These are phyloP conservation scores for Podila verticillata DNA, from an alignment of 192 early-diverging fungal genomes.

Conservation along the genomic window DNA sequence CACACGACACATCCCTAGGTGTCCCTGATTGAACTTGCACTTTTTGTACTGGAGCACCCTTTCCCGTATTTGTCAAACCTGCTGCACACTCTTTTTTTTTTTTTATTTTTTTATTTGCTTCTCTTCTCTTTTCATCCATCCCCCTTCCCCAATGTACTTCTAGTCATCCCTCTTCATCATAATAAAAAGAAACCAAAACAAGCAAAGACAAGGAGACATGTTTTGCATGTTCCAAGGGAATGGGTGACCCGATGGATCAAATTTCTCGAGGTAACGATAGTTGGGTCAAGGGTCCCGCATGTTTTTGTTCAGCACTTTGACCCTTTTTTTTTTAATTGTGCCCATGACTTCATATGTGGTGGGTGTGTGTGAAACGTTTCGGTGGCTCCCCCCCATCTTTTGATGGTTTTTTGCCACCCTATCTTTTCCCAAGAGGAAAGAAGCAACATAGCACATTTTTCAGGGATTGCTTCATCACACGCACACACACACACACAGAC, in stretches of 20 bases:
- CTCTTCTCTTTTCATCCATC: neutral
- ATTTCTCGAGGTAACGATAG: too few species aligned
- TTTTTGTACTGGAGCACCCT: too few species aligned
- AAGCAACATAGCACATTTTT: neutral
- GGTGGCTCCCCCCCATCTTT: neutral
- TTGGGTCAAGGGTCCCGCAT: too few species aligned
- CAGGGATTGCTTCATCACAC: neutral
- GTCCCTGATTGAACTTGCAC: neutral
- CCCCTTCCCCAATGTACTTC: neutral
- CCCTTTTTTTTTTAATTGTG: neutral
- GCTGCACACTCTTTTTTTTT: neutral
- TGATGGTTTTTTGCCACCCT: neutral
- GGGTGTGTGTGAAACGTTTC: too few species aligned
- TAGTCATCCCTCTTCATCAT: neutral
- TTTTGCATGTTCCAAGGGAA: too few species aligned
- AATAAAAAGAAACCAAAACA: neutral
- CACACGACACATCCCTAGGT: neutral
- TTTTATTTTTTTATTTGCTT: slow-evolving; percentile 8
- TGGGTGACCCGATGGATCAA: too few species aligned
- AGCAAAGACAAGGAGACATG: too few species aligned
- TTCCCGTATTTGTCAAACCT: neutral
- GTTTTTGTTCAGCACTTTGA: neutral
- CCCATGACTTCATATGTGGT: neutral
- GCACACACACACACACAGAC: neutral
- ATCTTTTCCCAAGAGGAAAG: neutral